phyloP scores from a whole-genome alignment of 139 green algal species.

The Chlamydomonas asymmetrica region DNA sequence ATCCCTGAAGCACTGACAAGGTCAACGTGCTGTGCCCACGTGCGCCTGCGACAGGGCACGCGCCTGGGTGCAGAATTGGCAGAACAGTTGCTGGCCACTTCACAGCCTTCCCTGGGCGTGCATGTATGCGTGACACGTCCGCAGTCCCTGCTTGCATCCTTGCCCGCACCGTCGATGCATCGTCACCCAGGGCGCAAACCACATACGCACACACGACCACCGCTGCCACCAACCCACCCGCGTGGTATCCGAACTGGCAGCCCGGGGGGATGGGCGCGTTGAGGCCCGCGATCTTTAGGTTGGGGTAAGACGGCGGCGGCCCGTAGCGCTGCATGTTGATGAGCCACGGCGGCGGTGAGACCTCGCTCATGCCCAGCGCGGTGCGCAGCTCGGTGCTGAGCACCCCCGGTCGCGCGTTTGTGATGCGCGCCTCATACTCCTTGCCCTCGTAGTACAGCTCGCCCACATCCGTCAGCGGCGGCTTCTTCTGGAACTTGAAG shows the following conservation, averaged over 20 bases:
- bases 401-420: conserved; percentile 64
- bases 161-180: too few species aligned
- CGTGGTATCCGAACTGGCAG: conserved; percentile 86
- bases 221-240: conserved; percentile 33
- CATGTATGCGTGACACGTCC: too few species aligned
- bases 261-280: conserved; percentile 93
- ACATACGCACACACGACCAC: neutral
- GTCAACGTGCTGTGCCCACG: too few species aligned
- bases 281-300: conserved; percentile 83
- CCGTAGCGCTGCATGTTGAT: conserved; percentile 99
- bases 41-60: too few species aligned
- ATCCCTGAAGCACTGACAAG: too few species aligned
- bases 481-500: conserved; percentile 97
- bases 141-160: too few species aligned
- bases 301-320: conserved; percentile 92
- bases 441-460: conserved; percentile 99
- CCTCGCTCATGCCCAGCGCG: conserved; percentile 82
- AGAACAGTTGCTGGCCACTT: too few species aligned
- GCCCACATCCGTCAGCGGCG: conserved; percentile 80
- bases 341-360: conserved; percentile 90
- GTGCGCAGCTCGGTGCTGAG: conserved; percentile 69
- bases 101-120: too few species aligned
- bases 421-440: conserved; percentile 56
- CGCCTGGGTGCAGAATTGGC: too few species aligned
- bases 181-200: neutral